Conservation (phyloP, 495 filamentous ascomycete genomes). For the Hypoxylon crocopeplum region DNA sequence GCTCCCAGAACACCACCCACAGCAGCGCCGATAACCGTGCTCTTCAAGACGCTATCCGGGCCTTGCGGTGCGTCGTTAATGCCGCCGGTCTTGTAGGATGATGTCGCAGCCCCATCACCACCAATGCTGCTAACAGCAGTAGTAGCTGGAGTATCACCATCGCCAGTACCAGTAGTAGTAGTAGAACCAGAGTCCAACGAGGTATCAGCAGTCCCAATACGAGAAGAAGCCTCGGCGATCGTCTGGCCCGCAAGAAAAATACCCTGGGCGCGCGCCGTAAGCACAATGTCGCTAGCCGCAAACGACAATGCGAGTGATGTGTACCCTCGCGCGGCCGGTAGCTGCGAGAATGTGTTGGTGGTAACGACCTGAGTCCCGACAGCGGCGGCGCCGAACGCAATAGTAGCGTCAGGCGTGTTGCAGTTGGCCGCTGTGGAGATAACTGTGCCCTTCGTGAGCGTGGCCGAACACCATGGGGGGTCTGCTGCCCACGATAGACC, state of each 20-base stretch:
- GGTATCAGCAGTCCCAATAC: too few species aligned
- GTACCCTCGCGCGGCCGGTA: not conserved
- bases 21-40: not conserved
- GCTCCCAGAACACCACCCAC: not conserved
- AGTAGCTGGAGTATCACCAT: too few species aligned
- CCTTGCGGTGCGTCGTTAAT: too few species aligned
- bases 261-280: not conserved
- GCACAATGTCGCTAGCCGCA: not conserved
- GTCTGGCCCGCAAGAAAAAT: constrained; percentile 1
- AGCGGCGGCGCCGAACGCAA: not conserved
- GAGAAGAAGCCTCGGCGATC: too few species aligned
- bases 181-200: too few species aligned
- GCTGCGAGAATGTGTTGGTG: not conserved
- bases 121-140: too few species aligned
- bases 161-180: too few species aligned
- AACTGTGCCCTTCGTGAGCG: not conserved
- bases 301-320: not conserved
- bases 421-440: not conserved
- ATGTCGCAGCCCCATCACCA: too few species aligned
- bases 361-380: not conserved
- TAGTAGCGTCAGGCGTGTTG: not conserved
- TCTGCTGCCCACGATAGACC: constrained; percentile 1
- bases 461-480: not conserved
- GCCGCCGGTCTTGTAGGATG: too few species aligned
- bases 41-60: too few species aligned